Evolutionary conservation across 768 basidiomycete genomes (phyloP).

Genomic region (Mycena venus): DNA sequence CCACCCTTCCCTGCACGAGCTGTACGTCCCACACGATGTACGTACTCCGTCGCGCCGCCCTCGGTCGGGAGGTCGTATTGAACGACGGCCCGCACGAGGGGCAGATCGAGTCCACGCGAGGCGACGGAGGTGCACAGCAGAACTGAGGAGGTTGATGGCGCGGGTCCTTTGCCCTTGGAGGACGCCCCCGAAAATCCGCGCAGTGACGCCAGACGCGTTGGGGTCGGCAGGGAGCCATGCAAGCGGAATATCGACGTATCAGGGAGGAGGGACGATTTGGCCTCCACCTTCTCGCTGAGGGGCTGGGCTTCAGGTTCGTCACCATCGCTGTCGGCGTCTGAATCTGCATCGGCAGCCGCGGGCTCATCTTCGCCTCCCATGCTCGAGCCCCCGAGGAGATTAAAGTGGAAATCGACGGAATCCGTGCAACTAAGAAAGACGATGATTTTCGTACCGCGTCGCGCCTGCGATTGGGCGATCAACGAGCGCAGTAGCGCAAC

Average conservation of each 20-base stretch:
- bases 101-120: slow-evolving; percentile 97
- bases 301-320: slow-evolving; percentile 44
- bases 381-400: slow-evolving; percentile 75
- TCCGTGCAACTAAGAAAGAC: slow-evolving; percentile 98
- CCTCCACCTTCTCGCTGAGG: slow-evolving; percentile 63
- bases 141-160: slow-evolving; percentile 68
- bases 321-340: slow-evolving; percentile 44
- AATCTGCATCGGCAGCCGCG: slow-evolving; percentile 42
- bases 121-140: slow-evolving; percentile 97
- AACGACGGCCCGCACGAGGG: slow-evolving; percentile 92
- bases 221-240: slow-evolving; percentile 91
- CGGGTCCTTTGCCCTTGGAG: slow-evolving; percentile 39
- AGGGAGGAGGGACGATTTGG: slow-evolving; percentile 83
- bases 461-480: slow-evolving; percentile 70
- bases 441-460: slow-evolving; percentile 80
- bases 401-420: slow-evolving; percentile 98
- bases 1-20: slow-evolving; percentile 97
- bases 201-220: slow-evolving; percentile 85
- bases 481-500: slow-evolving; percentile 88
- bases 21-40: slow-evolving; percentile 96
- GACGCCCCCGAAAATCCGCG: slow-evolving; percentile 76
- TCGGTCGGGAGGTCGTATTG: slow-evolving; percentile 99
- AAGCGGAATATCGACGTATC: slow-evolving; percentile 87
- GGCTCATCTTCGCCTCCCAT: slow-evolving; percentile 65
- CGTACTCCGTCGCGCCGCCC: slow-evolving; percentile 95